These are phyloP conservation scores for Stachybotrys chlorohalonatus DNA, from an alignment of 2,329 filamentous ascomycete species.

Conservation along the genomic window DNA sequence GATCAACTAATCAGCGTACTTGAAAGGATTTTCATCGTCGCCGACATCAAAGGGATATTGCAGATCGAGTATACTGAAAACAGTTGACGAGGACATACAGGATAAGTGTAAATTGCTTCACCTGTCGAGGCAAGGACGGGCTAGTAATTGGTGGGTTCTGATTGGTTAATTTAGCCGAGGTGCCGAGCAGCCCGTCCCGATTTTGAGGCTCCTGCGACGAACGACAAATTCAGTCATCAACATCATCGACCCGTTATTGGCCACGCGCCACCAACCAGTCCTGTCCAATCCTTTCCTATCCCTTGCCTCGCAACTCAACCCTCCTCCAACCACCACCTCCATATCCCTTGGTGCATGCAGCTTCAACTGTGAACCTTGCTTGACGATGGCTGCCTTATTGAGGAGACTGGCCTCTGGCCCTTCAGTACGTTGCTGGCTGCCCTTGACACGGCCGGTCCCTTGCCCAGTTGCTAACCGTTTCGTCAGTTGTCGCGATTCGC, in stretches of 20 bases:
- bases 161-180: conserved; percentile 26
- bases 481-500: conserved; percentile 53
- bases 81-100: too few species aligned
- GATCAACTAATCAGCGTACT: too few species aligned
- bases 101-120: too few species aligned
- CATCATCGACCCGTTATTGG: conserved; percentile 12
- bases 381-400: conserved; percentile 52
- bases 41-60: too few species aligned
- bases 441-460: conserved; percentile 1
- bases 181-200: conserved; percentile 19
- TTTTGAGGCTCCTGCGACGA: conserved; percentile 11
- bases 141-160: conserved; percentile 8
- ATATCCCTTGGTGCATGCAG: conserved; percentile 19
- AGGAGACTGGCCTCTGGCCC: conserved; percentile 48
- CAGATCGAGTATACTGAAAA: too few species aligned
- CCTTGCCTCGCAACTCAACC: conserved; percentile 15
- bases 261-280: conserved; percentile 4
- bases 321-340: conserved; percentile 8
- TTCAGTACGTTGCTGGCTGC: conserved; percentile 30
- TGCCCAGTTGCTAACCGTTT: conserved; percentile 5
- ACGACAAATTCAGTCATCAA: conserved; percentile 10
- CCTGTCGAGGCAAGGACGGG: too few species aligned
- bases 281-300: conserved; percentile 7
- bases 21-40: too few species aligned
- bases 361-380: conserved; percentile 14